phyloP scores from a whole-genome alignment of 1,139 yeast genomes.

The Yamadazyma siamensis region DNA sequence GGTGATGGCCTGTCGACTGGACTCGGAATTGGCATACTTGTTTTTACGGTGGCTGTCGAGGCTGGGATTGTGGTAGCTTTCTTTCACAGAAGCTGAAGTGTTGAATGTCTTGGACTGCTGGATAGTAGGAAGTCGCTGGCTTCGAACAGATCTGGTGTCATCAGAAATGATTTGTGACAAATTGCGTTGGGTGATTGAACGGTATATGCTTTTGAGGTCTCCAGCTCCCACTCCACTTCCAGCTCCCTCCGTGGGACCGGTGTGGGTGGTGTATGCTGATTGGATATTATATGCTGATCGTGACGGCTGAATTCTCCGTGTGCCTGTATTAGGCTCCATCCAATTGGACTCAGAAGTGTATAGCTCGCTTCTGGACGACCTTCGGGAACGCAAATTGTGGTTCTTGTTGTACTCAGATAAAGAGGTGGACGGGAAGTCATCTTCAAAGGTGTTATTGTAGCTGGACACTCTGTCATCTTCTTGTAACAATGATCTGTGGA shows the following conservation, averaged over 20 bases:
- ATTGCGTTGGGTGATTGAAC: slow-evolving; percentile 36
- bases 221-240: slow-evolving; percentile 2
- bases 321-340: slow-evolving; percentile 40
- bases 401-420: slow-evolving; percentile 33
- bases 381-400: slow-evolving; percentile 21
- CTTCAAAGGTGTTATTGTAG: slow-evolving; percentile 6
- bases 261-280: slow-evolving; percentile 27
- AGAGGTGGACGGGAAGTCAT: slow-evolving; percentile 35
- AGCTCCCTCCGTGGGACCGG: slow-evolving; percentile 13
- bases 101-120: slow-evolving; percentile 11
- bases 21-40: no score
- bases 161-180: slow-evolving; percentile 19
- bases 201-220: slow-evolving; percentile 30
- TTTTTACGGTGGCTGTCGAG: slow-evolving; percentile 6
- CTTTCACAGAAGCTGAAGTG: slow-evolving; percentile 4
- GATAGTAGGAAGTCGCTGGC: slow-evolving; percentile 18
- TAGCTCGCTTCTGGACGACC: slow-evolving; percentile 42
- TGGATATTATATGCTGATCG: slow-evolving; percentile 13
- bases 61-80: slow-evolving; percentile 1
- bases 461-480: slow-evolving; percentile 3
- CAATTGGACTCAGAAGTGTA: slow-evolving; percentile 40
- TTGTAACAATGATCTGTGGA: slow-evolving; percentile 1
- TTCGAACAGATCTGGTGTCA: slow-evolving; percentile 14
- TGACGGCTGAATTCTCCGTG: slow-evolving; percentile 1
- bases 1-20: no score